Base-by-base conservation (phyloP, 2,329 filamentous ascomycete species). In the Botryotinia convoluta region DNA sequence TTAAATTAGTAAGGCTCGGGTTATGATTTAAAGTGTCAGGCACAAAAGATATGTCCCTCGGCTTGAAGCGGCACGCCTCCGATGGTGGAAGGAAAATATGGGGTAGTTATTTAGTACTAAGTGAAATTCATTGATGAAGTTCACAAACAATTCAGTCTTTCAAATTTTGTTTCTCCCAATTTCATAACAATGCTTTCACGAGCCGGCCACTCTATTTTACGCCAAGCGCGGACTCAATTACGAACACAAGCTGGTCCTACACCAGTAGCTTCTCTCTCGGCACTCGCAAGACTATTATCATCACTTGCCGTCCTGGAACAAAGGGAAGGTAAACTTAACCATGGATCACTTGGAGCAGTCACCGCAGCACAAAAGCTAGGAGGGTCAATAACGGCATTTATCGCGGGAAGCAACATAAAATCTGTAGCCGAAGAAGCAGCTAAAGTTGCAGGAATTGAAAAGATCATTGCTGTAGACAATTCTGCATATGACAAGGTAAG, bases 221-320 rank as follows among this genome's bases (percentile, higher is more conserved):
- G 79, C 73, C 80, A 80, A 70, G 77, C 76, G 68, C 77, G 80
- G n/a, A 78, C 75, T 64, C 86, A 86, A 80, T 82, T 88, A 74
- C 82, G 82, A 72, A 75, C 81, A 69, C 79, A 81, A 74, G 78
- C 78, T 67, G 79, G 74, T 80, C 74, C 79, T 81, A 81, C 84
- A 82, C 80, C 84, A 39, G 73, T 79, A 74, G 75, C 78, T 20
- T 81, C 80, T 20, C 73, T 80, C 82, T 89, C 89, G 73, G 86
- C 88, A 75, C 84, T 92, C 76, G 86, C 87, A 78, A 89, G 92
- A 79, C 86, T 97, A 75, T 87, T 97, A 74, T 98, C 95, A 69
- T 96, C 95, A 51, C 88, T 99, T 73, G 95, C 95, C 63, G 86
- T 99, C 71, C 89, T 99, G 75, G 96, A 99, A 84, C 96, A 98